Evolutionary conservation across 116 monocot species (phyloP).

Genomic region (Trichopus zeylanicus): DNA sequence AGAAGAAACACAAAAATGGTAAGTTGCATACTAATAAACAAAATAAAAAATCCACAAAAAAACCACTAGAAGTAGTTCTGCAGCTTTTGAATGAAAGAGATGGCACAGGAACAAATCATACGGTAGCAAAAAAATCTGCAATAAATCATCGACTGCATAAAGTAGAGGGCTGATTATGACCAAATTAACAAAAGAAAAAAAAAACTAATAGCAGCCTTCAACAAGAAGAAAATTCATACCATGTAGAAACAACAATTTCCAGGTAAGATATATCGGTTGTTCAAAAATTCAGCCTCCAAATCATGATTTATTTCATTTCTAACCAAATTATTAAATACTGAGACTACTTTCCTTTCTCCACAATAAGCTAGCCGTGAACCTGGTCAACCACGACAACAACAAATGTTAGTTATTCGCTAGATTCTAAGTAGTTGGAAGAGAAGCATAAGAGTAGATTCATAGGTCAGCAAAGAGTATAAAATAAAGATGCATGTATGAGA

Average conservation of each 20-base stretch:
- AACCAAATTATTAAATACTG: constrained; percentile 52
- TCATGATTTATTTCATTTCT: constrained; percentile 45
- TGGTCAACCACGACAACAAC: constrained; percentile 13
- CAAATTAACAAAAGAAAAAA: too few species aligned
- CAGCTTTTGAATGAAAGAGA: too few species aligned
- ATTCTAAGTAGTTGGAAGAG: neutral
- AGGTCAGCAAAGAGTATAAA: too few species aligned
- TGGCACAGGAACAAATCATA: too few species aligned
- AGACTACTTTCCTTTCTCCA: constrained; percentile 17
- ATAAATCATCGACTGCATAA: too few species aligned
- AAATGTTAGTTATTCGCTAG: neutral
- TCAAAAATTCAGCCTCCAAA: constrained; percentile 47
- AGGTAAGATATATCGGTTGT: constrained; percentile 54
- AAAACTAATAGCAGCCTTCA: too few species aligned
- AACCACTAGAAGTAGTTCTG: too few species aligned
- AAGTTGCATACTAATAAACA: neutral
- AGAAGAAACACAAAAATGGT: neutral
- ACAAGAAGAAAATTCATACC: constrained; percentile 47
- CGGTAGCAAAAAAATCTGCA: too few species aligned
- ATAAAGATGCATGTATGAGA: too few species aligned
- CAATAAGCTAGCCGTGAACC: constrained; percentile 12
- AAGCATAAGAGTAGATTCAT: neutral
- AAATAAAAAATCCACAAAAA: neutral
- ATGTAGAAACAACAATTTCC: constrained; percentile 50
- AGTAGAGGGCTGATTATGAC: too few species aligned